A percentile compares a stretch with the other conserved stretches of the same genome.
These are phyloP conservation scores for Irpex sp. DNA, from an alignment of 1,284 basidiomycete genomes.

Conservation along the genomic window DNA sequence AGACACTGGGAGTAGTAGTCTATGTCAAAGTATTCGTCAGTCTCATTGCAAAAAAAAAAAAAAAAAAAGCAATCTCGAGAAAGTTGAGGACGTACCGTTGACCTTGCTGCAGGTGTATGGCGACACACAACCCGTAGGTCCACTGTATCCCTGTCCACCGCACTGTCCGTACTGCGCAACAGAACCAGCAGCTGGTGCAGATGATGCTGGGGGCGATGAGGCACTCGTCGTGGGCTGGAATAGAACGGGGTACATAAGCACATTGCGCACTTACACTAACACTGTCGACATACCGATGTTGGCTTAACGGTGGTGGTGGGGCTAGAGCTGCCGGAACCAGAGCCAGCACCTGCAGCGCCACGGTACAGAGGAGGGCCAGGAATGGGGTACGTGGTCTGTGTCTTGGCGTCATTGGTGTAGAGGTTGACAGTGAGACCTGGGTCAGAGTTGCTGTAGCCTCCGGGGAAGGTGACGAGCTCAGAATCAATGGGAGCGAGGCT, in stretches of 20 bases:
- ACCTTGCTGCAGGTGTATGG: conserved; percentile 24
- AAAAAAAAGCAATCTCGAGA: not conserved
- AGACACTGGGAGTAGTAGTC: conserved; percentile 44
- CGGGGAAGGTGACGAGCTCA: conserved; percentile 48
- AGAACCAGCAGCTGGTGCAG: conserved; percentile 8
- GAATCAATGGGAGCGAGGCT: conserved; percentile 37
- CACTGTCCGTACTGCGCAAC: conserved; percentile 29
- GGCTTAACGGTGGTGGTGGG: not conserved
- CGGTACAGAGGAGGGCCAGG: conserved; percentile 39
- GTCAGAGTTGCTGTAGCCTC: conserved; percentile 42
- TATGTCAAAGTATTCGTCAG: conserved; percentile 11
- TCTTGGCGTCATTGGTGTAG: conserved; percentile 39
- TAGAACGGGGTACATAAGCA: not conserved
- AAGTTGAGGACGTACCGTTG: conserved; percentile 21
- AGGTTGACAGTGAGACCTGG: conserved; percentile 42
- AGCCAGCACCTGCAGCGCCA: conserved; percentile 22
- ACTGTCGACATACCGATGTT: not conserved
- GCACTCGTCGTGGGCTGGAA: not conserved
- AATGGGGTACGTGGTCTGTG: conserved; percentile 37
- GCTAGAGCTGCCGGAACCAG: not conserved
- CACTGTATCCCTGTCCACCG: conserved; percentile 25
- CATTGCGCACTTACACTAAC: not conserved
- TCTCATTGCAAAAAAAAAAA: not conserved
- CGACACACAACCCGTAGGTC: conserved; percentile 24
- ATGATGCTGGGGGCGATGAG: not conserved